Evolutionary conservation across 148 eudicot genomes (phyloP), one percentile per base, ranked within the genome.

Genomic region (Polygonum maritimum): DNA sequence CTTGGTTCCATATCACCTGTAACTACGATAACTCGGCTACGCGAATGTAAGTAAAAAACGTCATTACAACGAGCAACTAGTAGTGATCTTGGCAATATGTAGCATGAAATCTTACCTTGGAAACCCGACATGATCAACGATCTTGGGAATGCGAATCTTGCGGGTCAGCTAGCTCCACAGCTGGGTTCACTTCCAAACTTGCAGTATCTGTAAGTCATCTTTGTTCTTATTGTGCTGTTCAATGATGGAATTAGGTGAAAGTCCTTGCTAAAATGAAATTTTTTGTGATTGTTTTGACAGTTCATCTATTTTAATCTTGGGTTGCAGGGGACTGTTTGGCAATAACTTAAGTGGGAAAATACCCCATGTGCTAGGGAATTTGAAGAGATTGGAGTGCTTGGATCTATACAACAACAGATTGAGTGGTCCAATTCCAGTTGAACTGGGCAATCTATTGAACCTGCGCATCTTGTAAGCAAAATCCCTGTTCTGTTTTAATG

Each of bases 311-410:
- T 12, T 49, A 12, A 49, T 49, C 16, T 16, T 13, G 4, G 14
- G 7, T 79, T 58, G 76, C 96, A 93, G 98, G 89, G 96, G 88
- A 77, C 94, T 93, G 39, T 93, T 86, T 80, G 87, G 90, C 71
- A 93, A 91, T 80, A 91, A 85, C 79, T 85, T 93, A 55, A 89
- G 84, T 80, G 98, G 98, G 70, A 51, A 51, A 69, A 69, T 93
- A 80, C 98, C 96, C 48, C 2, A 11, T 65, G 98, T 91, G 83
- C 89, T 93, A 38, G 98, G 98, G 14, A 49, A 49, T 49, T 49
- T 49, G 54, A 49, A 10, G 14, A 48, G 51, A 10, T 48, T 48
- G 51, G 10, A 12, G 54, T 12, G 16, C 16, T 49, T 49, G 54
- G 54, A 49, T 49, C 54, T 49, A 15, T 49, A 49, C 54, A 13